Conservation (phyloP, 331 rosid genomes). For the Stylosanthes scabra region DNA sequence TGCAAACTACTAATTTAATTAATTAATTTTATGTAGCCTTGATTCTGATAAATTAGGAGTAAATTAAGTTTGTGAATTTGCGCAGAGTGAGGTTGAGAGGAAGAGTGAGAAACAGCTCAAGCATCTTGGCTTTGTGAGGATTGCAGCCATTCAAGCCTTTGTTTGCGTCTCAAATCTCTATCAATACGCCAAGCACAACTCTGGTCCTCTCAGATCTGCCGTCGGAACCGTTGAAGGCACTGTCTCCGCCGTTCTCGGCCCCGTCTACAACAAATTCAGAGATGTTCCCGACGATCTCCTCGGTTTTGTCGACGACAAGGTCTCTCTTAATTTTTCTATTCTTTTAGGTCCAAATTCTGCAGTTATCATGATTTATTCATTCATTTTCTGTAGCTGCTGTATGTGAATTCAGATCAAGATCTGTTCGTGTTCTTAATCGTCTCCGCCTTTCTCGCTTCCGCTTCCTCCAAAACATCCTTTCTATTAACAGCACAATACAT, state of each 20-base stretch:
- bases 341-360: background rate
- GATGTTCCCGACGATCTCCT: slow-evolving; percentile 67
- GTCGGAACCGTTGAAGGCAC: slow-evolving; percentile 69
- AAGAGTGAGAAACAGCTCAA: slow-evolving; percentile 53
- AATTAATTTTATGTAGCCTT: no score
- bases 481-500: no score
- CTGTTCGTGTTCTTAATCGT: background rate
- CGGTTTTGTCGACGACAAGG: slow-evolving; percentile 71
- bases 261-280: slow-evolving; percentile 60
- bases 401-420: slow-evolving; percentile 35
- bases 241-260: slow-evolving; percentile 63
- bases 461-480: no score
- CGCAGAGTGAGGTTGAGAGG: slow-evolving; percentile 43
- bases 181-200: slow-evolving; percentile 69
- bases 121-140: slow-evolving; percentile 67
- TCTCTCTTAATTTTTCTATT: background rate
- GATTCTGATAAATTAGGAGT: background rate
- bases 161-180: slow-evolving; percentile 62
- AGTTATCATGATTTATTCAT: background rate
- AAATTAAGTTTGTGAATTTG: background rate
- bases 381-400: background rate
- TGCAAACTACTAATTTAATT: background rate
- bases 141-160: slow-evolving; percentile 60
- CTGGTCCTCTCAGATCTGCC: slow-evolving; percentile 71
- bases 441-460: background rate